These are phyloP conservation scores for Citrus trifoliata DNA, from an alignment of 345 rosid genomes.

Conservation along the genomic window DNA sequence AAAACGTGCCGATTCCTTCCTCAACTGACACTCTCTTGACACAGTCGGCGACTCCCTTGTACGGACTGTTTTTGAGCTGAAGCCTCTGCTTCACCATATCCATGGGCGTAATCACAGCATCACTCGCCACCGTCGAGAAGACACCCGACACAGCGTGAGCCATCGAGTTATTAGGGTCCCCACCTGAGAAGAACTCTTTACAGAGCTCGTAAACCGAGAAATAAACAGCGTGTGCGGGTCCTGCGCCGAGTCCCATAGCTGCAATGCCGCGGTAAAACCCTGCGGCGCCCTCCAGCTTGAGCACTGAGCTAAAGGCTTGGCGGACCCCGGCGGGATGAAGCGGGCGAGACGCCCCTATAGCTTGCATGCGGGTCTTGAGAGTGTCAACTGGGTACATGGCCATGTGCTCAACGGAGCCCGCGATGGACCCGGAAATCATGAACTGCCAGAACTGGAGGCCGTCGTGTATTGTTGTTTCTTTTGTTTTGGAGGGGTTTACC, in stretches of 20 bases:
- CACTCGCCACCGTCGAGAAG: conserved; percentile 62
- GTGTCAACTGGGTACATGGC: conserved; percentile 85
- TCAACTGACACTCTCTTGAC: conserved; percentile 51
- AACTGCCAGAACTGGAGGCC: conserved; percentile 94
- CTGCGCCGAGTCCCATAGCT: conserved; percentile 84
- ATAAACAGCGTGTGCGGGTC: conserved; percentile 79
- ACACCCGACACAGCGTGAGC: conserved; percentile 70
- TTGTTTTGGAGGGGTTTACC: conserved; percentile 11
- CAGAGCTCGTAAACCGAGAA: conserved; percentile 66
- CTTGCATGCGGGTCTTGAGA: conserved; percentile 78
- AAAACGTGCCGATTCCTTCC: conserved; percentile 56
- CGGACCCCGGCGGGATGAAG: conserved; percentile 42
- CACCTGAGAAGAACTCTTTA: conserved; percentile 46
- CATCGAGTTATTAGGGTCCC: conserved; percentile 41
- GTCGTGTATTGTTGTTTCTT: conserved; percentile 32
- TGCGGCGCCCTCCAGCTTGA: conserved; percentile 48
- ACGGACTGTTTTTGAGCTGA: conserved; percentile 45
- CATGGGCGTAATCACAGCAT: conserved; percentile 70
- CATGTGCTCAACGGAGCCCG: conserved; percentile 92
- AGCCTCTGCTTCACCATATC: conserved; percentile 84
- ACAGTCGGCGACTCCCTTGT: conserved; percentile 62
- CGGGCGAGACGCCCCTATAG: conserved; percentile 44
- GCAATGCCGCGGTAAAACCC: conserved; percentile 68
- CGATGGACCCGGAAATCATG: conserved; percentile 93
- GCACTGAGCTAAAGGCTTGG: conserved; percentile 49